A percentile compares a stretch with the other conserved stretches of the same genome.
Evolutionary conservation across 805 yeast species (phyloP).

Genomic region (Candida namnaoensis): DNA sequence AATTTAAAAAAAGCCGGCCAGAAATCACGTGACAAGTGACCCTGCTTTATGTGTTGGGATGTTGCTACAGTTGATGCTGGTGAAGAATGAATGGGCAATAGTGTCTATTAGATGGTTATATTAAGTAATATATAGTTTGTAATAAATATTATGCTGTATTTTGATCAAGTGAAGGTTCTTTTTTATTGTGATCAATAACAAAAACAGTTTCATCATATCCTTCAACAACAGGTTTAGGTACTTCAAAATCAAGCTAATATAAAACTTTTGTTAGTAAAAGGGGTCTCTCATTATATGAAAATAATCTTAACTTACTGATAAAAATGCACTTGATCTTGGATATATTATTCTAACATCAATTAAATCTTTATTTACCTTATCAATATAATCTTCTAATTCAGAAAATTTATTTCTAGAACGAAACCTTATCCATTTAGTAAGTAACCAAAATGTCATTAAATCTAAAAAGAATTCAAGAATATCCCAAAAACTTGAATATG

Average conservation of each 20-base stretch:
- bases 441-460: constrained; percentile 29
- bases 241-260: constrained; percentile 37
- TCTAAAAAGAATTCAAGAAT: constrained; percentile 28
- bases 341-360: constrained; percentile 32
- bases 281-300: no score
- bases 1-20: no score
- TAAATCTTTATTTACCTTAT: constrained; percentile 18
- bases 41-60: no score
- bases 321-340: constrained; percentile 44
- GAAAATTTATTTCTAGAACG: constrained; percentile 11
- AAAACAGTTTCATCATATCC: neutral
- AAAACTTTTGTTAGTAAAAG: constrained; percentile 9
- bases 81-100: no score
- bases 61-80: no score
- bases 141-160: no score
- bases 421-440: constrained; percentile 28
- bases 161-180: no score
- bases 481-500: constrained; percentile 29
- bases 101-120: no score
- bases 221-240: constrained; percentile 30
- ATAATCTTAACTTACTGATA: constrained; percentile 30
- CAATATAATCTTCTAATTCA: constrained; percentile 35
- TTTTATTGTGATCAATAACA: neutral
- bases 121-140: no score
- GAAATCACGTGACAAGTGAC: no score